Evolutionary conservation across 1,284 basidiomycete genomes (phyloP).

Genomic region (Peniophora sp.): DNA sequence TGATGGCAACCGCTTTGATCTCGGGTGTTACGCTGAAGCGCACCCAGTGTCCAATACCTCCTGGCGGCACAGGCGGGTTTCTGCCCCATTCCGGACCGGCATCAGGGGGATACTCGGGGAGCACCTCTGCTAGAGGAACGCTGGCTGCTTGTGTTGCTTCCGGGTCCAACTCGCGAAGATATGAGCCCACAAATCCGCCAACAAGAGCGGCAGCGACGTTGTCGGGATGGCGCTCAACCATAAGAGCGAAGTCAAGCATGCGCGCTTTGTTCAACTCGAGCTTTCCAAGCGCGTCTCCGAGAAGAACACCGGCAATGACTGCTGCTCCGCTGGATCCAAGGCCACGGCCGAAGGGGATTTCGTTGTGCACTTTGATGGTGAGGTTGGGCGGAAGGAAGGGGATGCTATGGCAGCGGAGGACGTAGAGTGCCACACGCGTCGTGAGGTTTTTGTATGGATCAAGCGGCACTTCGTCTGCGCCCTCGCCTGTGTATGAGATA

Average conservation of each 20-base stretch:
- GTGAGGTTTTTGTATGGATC: conserved; percentile 96
- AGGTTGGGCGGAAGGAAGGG: conserved; percentile 69
- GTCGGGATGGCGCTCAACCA: conserved; percentile 99
- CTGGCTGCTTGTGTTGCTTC: conserved; percentile 71
- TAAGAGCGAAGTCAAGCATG: conserved; percentile 92
- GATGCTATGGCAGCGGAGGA: conserved; percentile 81
- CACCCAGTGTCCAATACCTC: conserved; percentile 92
- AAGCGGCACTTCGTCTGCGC: conserved; percentile 85
- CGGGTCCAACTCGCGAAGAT: conserved; percentile 85
- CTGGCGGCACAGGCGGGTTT: conserved; percentile 82
- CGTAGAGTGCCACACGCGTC: conserved; percentile 97
- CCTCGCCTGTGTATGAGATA: conserved; percentile 72
- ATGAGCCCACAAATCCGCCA: conserved; percentile 97
- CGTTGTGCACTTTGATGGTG: conserved; percentile 77
- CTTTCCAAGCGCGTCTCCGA: conserved; percentile 79
- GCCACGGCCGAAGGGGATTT: conserved; percentile 96
- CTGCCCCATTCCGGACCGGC: conserved; percentile 88
- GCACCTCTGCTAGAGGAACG: conserved; percentile 92
- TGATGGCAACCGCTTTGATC: conserved; percentile 92
- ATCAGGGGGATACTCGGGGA: conserved; percentile 94
- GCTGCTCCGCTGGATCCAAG: conserved; percentile 97
- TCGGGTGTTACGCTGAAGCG: conserved; percentile 82
- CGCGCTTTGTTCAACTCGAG: conserved; percentile 66
- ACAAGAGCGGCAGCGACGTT: conserved; percentile 97
- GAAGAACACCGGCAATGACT: conserved; percentile 91